These are phyloP conservation scores for Leishmania gerbilli DNA, from an alignment of 208 protist species.

Conservation along the genomic window DNA sequence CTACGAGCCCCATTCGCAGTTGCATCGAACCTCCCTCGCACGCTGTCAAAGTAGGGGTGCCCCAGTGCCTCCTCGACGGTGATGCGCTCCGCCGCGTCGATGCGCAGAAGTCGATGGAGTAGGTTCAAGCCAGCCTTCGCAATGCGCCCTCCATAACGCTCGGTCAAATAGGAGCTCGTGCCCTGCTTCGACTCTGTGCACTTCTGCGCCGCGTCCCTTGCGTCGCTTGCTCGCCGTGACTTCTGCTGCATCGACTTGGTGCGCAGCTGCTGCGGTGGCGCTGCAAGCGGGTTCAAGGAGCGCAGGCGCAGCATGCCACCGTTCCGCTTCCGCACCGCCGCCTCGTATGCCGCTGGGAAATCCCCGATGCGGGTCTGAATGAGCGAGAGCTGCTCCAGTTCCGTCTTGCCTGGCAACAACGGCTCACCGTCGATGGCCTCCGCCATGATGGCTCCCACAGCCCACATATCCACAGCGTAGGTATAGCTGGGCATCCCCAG, in stretches of 20 bases:
- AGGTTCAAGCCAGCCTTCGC: slow-evolving; percentile 57
- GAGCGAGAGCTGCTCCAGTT: slow-evolving; percentile 84
- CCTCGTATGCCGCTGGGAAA: slow-evolving; percentile 48
- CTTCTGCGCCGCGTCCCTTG: background rate
- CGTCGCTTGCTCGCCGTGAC: background rate
- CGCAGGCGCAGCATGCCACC: slow-evolving; percentile 34
- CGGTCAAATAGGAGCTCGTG: slow-evolving; percentile 34
- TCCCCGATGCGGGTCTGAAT: slow-evolving; percentile 79
- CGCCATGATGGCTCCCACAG: slow-evolving; percentile 91
- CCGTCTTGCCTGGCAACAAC: slow-evolving; percentile 85
- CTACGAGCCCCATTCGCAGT: background rate
- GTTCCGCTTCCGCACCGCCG: slow-evolving; percentile 50
- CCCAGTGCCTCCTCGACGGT: slow-evolving; percentile 74
- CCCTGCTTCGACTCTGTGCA: background rate
- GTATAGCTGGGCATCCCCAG: slow-evolving; percentile 78
- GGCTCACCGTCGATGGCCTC: slow-evolving; percentile 82
- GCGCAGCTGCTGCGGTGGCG: background rate
- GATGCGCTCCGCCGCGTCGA: slow-evolving; percentile 49
- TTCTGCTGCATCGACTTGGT: background rate
- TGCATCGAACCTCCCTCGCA: slow-evolving; percentile 20
- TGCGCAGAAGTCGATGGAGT: slow-evolving; percentile 50
- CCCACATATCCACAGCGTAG: slow-evolving; percentile 91
- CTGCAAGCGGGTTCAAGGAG: slow-evolving; percentile 18
- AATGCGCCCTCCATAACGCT: slow-evolving; percentile 41
- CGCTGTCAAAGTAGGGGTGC: slow-evolving; percentile 75